Percentiles rank a stretch among this genome's conserved stretches.
Conservation (phyloP, 2,329 filamentous ascomycete genomes). For the Scytalidium sp. region DNA sequence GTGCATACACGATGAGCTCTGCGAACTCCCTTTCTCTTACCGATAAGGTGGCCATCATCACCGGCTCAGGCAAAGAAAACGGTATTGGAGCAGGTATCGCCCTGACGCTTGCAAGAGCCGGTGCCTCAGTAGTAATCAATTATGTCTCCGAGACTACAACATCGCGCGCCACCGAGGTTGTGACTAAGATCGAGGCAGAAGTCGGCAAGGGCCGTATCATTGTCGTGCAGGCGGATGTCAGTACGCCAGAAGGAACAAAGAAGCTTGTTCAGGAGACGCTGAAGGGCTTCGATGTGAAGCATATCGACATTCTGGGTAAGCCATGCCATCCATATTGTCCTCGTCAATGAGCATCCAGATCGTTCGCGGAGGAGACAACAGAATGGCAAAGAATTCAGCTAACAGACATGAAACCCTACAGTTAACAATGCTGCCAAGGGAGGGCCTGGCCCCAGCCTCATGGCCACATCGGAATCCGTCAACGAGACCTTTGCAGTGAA, state of each 20-base stretch:
- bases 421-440: neutral
- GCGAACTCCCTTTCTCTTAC: conserved; percentile 35
- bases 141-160: conserved; percentile 60
- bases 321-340: too few relatives aligned
- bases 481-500: conserved; percentile 26
- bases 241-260: conserved; percentile 27
- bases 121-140: conserved; percentile 57
- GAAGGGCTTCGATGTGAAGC: conserved; percentile 28
- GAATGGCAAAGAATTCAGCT: too few relatives aligned
- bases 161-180: conserved; percentile 37
- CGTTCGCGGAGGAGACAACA: too few relatives aligned
- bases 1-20: too few relatives aligned
- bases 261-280: conserved; percentile 34
- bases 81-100: conserved; percentile 66
- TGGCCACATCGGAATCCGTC: neutral
- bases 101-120: conserved; percentile 63
- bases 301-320: conserved; percentile 40
- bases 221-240: conserved; percentile 31
- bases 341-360: too few relatives aligned
- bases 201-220: conserved; percentile 11
- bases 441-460: neutral
- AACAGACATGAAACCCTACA: neutral
- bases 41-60: conserved; percentile 42
- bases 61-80: conserved; percentile 41
- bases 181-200: conserved; percentile 12